These are phyloP conservation scores for Camillea tinctor DNA, from an alignment of 2,329 filamentous ascomycete genomes.

Conservation along the genomic window DNA sequence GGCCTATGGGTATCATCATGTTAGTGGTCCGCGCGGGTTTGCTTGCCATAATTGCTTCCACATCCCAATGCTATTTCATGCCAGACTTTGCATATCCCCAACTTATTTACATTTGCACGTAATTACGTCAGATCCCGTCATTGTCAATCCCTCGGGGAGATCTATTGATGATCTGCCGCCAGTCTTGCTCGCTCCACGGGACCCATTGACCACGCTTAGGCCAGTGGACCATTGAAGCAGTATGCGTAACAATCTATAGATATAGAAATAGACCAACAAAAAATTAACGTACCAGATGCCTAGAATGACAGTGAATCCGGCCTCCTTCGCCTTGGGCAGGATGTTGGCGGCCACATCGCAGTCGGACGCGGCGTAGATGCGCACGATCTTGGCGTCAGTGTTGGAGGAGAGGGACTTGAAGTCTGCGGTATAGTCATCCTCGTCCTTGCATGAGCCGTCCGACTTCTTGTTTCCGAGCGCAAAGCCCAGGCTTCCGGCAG, in stretches of 20 bases:
- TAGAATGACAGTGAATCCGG: slow-evolving; percentile 66
- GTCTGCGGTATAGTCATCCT: slow-evolving; percentile 62
- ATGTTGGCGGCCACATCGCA: slow-evolving; percentile 64
- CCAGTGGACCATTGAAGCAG: not conserved
- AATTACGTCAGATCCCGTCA: not conserved
- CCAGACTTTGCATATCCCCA: not conserved
- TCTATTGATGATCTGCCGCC: not conserved
- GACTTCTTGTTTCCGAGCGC: slow-evolving; percentile 63
- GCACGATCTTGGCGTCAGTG: slow-evolving; percentile 54
- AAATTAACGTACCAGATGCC: slow-evolving; percentile 55
- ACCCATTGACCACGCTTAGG: not conserved
- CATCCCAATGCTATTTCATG: not conserved
- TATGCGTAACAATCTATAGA: slow-evolving; percentile 33
- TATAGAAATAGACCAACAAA: not conserved
- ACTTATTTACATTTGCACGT: not conserved
- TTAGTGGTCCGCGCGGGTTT: slow-evolving; percentile 43
- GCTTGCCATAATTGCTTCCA: not conserved
- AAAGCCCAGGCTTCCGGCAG: slow-evolving; percentile 55
- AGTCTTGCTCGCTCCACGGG: too few species aligned
- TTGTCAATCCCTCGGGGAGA: not conserved
- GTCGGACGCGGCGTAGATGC: slow-evolving; percentile 66
- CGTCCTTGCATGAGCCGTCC: slow-evolving; percentile 60
- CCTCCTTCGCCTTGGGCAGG: slow-evolving; percentile 62
- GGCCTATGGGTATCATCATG: slow-evolving; percentile 9
- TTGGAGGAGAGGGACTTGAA: slow-evolving; percentile 58